A percentile compares a stretch with the other conserved stretches of the same genome.
phyloP scores from a whole-genome alignment of 2,329 filamentous ascomycete species.

The Geosmithia morbida region DNA sequence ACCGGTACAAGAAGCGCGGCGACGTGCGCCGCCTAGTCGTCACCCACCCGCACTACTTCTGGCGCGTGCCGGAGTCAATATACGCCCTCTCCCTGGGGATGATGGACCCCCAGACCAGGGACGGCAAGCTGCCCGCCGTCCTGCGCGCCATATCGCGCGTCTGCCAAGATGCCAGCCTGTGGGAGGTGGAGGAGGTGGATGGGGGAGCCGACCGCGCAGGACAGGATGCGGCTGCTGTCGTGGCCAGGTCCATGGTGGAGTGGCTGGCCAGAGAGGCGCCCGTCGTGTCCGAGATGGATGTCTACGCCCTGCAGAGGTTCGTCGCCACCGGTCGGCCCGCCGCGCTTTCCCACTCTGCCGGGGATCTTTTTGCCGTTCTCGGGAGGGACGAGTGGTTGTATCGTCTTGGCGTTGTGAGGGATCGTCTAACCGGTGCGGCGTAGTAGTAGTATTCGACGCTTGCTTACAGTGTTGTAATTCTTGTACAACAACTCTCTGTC shows the following conservation, averaged over 20 bases:
- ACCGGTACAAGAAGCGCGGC: slow-evolving; percentile 11
- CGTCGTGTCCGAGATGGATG: neutral
- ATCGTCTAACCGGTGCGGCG: neutral
- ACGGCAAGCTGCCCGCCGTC: neutral
- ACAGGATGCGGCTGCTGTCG: neutral
- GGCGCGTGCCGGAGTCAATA: slow-evolving; percentile 15
- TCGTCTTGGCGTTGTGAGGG: slow-evolving; percentile 4
- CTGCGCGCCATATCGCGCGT: neutral
- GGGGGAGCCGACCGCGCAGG: too few relatives aligned
- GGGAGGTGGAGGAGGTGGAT: too few relatives aligned
- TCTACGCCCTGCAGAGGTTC: neutral
- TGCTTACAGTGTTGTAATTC: too few relatives aligned
- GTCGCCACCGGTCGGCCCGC: slow-evolving; percentile 9
- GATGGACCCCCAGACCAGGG: neutral
- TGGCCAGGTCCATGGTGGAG: neutral
- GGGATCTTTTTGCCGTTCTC: slow-evolving; percentile 16
- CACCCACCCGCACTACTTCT: slow-evolving; percentile 22
- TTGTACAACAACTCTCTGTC: too few relatives aligned
- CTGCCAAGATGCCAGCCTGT: neutral
- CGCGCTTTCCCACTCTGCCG: slow-evolving; percentile 12
- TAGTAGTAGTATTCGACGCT: neutral
- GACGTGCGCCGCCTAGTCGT: slow-evolving; percentile 8
- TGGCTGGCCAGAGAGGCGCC: neutral
- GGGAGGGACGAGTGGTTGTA: slow-evolving; percentile 19
- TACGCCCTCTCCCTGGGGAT: slow-evolving; percentile 10